Evolutionary conservation across 2,329 filamentous ascomycete genomes (phyloP).

Genomic region (Aspergillus ruber): DNA sequence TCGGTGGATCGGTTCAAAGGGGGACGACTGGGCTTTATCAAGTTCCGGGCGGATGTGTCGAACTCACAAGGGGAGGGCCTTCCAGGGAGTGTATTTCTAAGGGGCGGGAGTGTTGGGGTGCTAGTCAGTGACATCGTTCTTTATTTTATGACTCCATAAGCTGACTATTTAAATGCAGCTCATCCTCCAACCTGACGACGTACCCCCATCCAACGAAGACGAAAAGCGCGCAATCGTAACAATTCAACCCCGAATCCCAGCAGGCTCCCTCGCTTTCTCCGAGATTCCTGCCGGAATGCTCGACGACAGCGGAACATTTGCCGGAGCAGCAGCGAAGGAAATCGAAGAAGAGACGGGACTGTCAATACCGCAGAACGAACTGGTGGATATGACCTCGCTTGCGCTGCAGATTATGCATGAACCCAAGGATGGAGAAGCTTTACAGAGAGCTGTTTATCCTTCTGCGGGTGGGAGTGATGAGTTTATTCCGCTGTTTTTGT

Average conservation of each 20-base stretch:
- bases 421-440: slow-evolving; percentile 21
- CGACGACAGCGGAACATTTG: slow-evolving; percentile 49
- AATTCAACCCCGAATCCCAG: slow-evolving; percentile 52
- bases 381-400: slow-evolving; percentile 50
- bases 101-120: slow-evolving; percentile 54
- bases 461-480: slow-evolving; percentile 53
- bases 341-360: slow-evolving; percentile 53
- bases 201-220: slow-evolving; percentile 32
- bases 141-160: background rate
- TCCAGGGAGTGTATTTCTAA: slow-evolving; percentile 52
- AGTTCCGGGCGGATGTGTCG: slow-evolving; percentile 49
- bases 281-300: slow-evolving; percentile 59
- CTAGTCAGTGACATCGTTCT: slow-evolving; percentile 35
- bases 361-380: slow-evolving; percentile 42
- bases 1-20: slow-evolving; percentile 48
- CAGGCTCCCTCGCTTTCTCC: slow-evolving; percentile 47
- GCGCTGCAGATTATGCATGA: slow-evolving; percentile 28
- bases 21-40: slow-evolving; percentile 50
- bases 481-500: slow-evolving; percentile 52
- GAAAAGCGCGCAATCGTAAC: slow-evolving; percentile 49
- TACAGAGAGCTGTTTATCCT: slow-evolving; percentile 49
- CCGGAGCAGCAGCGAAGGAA: slow-evolving; percentile 51
- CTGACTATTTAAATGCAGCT: slow-evolving; percentile 31
- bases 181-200: slow-evolving; percentile 49
- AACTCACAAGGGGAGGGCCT: slow-evolving; percentile 47